Conservation (phyloP, 495 filamentous ascomycete species). For the Pseudevernia furfuracea region DNA sequence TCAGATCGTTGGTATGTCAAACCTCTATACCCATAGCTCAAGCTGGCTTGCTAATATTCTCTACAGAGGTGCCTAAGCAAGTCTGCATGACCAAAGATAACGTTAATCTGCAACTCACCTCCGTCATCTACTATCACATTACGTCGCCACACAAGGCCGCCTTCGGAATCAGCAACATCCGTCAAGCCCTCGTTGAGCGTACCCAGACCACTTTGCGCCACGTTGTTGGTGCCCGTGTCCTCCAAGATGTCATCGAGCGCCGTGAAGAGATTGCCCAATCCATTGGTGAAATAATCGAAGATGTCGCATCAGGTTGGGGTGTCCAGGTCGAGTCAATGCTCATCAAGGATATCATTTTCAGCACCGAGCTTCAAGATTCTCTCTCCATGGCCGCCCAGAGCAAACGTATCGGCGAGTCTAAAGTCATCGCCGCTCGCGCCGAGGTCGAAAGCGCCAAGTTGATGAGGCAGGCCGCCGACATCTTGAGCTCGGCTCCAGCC, state of each 20-base stretch:
- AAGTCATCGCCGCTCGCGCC: slow-evolving; percentile 93
- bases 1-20: slow-evolving; percentile 72
- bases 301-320: slow-evolving; percentile 89
- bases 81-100: slow-evolving; percentile 99
- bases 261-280: slow-evolving; percentile 92
- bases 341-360: slow-evolving; percentile 99
- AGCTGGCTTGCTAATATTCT: background rate
- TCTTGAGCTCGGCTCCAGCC: slow-evolving; percentile 81
- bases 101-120: slow-evolving; percentile 85
- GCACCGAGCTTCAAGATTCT: slow-evolving; percentile 90
- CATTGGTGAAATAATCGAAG: slow-evolving; percentile 96
- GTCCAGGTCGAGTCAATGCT: slow-evolving; percentile 97
- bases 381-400: slow-evolving; percentile 99
- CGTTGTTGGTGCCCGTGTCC: slow-evolving; percentile 89
- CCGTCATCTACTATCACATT: slow-evolving; percentile 99
- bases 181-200: slow-evolving; percentile 89
- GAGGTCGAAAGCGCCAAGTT: slow-evolving; percentile 96
- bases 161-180: slow-evolving; percentile 92
- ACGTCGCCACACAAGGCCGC: slow-evolving; percentile 91
- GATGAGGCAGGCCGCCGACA: slow-evolving; percentile 97
- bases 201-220: slow-evolving; percentile 97
- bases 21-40: background rate
- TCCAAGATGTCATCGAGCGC: slow-evolving; percentile 98
- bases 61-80: slow-evolving; percentile 81
- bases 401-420: slow-evolving; percentile 96